phyloP scores from a whole-genome alignment of 805 yeast species.

The Ogataea dorogensis region DNA sequence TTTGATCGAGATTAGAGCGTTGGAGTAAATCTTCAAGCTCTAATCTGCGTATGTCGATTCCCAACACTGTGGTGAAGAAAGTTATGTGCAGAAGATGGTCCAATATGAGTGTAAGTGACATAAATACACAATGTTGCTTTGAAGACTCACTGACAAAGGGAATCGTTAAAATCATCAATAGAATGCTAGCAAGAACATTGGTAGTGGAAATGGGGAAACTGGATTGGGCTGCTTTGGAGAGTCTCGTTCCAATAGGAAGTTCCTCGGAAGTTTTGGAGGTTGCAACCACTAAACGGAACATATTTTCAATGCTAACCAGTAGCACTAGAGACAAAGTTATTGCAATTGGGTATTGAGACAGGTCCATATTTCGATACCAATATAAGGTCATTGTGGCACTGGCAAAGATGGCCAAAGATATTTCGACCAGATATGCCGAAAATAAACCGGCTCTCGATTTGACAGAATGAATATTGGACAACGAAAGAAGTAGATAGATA shows the following conservation, averaged over 20 bases:
- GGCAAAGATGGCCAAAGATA: constrained; percentile 38
- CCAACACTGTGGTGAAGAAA: constrained; percentile 60
- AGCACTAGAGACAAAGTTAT: constrained; percentile 42
- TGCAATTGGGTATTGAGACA: constrained; percentile 39
- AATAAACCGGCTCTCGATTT: constrained; percentile 47
- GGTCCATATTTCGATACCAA: constrained; percentile 34
- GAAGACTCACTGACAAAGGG: constrained; percentile 33
- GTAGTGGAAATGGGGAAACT: constrained; percentile 40
- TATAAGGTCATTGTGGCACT: constrained; percentile 43
- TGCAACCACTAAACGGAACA: constrained; percentile 43
- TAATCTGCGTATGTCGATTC: constrained; percentile 62
- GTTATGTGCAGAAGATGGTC: constrained; percentile 64
- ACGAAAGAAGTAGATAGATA: constrained; percentile 32
- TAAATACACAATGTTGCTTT: constrained; percentile 44
- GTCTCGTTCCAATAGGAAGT: constrained; percentile 37
- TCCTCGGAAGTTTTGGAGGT: constrained; percentile 43
- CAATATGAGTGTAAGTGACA: constrained; percentile 47
- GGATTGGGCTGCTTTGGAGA: constrained; percentile 37
- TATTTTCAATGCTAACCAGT: constrained; percentile 46
- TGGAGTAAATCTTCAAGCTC: constrained; percentile 57
- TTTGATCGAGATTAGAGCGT: constrained; percentile 18
- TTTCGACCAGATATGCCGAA: constrained; percentile 43
- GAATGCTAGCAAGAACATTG: constrained; percentile 27
- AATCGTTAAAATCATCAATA: constrained; percentile 24
- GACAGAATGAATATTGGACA: constrained; percentile 42